Conservation (phyloP, 345 rosid genomes). For the Carallia pectinifolia region DNA sequence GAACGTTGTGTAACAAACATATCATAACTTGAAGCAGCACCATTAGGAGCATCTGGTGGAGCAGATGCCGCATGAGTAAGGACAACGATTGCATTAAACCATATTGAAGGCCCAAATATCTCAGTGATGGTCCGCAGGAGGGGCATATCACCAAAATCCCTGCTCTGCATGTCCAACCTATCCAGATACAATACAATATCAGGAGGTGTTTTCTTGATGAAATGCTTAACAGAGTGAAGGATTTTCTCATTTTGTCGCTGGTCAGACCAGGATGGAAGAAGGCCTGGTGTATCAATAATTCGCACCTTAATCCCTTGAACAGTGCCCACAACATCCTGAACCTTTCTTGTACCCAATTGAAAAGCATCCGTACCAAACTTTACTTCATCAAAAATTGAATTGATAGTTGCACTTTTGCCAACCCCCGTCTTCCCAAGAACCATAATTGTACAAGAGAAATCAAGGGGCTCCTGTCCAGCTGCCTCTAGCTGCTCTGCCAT, state of each 20-base stretch:
- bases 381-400: constrained; percentile 91
- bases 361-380: constrained; percentile 88
- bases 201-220: constrained; percentile 86
- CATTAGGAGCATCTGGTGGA: constrained; percentile 99
- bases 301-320: constrained; percentile 98
- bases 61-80: constrained; percentile 98
- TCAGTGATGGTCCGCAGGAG: constrained; percentile 90
- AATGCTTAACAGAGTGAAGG: constrained; percentile 71
- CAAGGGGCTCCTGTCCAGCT: constrained; percentile 90
- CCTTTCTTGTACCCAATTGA: constrained; percentile 83
- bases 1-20: constrained; percentile 98
- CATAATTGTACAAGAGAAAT: constrained; percentile 99
- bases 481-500: constrained; percentile 98
- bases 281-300: constrained; percentile 98
- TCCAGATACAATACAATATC: constrained; percentile 98
- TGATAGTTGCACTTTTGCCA: constrained; percentile 98
- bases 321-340: constrained; percentile 92
- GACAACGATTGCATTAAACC: constrained; percentile 99
- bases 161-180: constrained; percentile 90
- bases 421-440: constrained; percentile 97
- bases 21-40: constrained; percentile 89
- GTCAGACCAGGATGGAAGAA: constrained; percentile 89
- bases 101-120: constrained; percentile 87
- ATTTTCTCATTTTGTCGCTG: constrained; percentile 91
- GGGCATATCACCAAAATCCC: constrained; percentile 95